Percentiles rank a stretch among this genome's conserved stretches.
Evolutionary conservation across 192 early-diverging fungal species (phyloP).

Genomic region (Backusella westeae): DNA sequence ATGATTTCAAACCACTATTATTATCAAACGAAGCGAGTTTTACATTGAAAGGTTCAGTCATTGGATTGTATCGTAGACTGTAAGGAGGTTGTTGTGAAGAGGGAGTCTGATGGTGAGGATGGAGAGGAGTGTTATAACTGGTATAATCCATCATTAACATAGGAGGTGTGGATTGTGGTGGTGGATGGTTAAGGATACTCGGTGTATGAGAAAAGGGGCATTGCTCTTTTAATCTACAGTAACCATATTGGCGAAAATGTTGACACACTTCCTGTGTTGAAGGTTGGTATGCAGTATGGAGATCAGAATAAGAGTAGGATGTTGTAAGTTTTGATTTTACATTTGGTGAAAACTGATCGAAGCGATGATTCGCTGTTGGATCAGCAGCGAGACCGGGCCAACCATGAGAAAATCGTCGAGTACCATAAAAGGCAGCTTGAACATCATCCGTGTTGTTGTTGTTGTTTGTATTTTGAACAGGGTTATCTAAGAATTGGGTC

Average conservation of each 20-base stretch:
- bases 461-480: not conserved
- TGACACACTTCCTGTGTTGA: conserved; percentile 33
- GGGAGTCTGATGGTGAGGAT: conserved; percentile 6
- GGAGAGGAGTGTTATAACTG: conserved; percentile 3
- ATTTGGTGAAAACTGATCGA: not conserved
- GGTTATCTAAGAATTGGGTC: conserved; percentile 36
- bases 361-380: not conserved
- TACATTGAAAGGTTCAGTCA: conserved; percentile 11
- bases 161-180: not conserved
- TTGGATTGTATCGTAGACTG: conserved; percentile 15
- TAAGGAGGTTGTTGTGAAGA: conserved; percentile 13
- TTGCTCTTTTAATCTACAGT: conserved; percentile 49
- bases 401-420: conserved; percentile 14
- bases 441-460: conserved; percentile 11
- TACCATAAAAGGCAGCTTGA: conserved; percentile 30
- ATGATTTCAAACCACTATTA: conserved; percentile 18
- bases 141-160: conserved; percentile 3
- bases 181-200: conserved; percentile 16
- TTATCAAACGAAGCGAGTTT: conserved; percentile 16
- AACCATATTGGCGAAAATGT: conserved; percentile 41
- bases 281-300: conserved; percentile 22
- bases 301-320: conserved; percentile 49
- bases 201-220: conserved; percentile 50
- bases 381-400: conserved; percentile 7
- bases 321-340: conserved; percentile 33